A percentile compares a stretch with the other conserved stretches of the same genome.
Evolutionary conservation across 768 basidiomycete genomes (phyloP).

Genomic region (Serendipita vermifera): DNA sequence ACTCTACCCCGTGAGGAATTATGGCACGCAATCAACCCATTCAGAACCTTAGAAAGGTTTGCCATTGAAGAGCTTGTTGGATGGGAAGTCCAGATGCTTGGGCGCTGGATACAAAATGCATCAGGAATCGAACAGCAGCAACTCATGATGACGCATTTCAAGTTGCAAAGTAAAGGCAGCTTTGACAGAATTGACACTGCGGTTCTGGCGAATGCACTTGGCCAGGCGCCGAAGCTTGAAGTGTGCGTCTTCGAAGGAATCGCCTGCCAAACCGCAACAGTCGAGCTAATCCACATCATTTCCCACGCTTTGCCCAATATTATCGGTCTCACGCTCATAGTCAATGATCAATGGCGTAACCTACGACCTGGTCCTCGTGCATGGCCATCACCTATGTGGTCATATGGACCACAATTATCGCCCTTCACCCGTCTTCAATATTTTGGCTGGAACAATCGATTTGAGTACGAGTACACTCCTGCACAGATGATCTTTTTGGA

Average conservation of each 20-base stretch:
- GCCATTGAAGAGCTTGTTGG: no score
- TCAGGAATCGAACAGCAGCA: no score
- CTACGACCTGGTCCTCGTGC: neutral
- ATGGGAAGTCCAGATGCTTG: no score
- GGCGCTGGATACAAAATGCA: no score
- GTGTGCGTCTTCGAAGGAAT: neutral
- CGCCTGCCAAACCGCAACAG: neutral
- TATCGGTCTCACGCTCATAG: neutral
- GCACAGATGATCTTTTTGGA: neutral
- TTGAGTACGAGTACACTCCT: neutral
- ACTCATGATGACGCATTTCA: constrained; percentile 4
- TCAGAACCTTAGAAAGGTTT: no score
- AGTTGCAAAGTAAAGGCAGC: neutral
- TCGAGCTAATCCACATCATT: neutral
- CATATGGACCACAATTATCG: neutral
- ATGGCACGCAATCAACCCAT: no score
- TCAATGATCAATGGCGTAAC: neutral
- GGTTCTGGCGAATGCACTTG: neutral
- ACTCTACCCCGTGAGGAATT: no score
- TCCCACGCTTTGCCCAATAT: neutral
- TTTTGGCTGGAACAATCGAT: neutral
- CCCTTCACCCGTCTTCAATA: neutral
- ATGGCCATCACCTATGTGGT: neutral
- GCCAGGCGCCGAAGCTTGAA: neutral
- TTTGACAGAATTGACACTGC: neutral